These are phyloP conservation scores for Blastobotrys persicus DNA, from an alignment of 1,139 yeast genomes.

Conservation along the genomic window DNA sequence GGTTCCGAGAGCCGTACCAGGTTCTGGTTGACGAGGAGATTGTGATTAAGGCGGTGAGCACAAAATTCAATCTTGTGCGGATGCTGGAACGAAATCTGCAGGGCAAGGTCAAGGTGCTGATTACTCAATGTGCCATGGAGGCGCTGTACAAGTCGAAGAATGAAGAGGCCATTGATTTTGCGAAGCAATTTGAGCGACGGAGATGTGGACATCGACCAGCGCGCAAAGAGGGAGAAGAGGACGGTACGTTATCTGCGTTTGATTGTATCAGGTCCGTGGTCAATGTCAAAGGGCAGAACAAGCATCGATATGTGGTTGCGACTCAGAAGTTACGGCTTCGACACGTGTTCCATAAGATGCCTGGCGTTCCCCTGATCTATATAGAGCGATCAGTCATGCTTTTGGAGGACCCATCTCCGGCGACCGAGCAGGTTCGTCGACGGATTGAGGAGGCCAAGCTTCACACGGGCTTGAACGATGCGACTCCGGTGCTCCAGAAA, in stretches of 20 bases:
- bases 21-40: constrained; percentile 77
- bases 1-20: constrained; percentile 93
- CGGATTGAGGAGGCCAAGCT: constrained; percentile 64
- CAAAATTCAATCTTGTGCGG: constrained; percentile 69
- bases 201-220: constrained; percentile 51
- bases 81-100: constrained; percentile 83
- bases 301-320: constrained; percentile 87
- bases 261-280: constrained; percentile 78
- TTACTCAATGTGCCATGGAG: constrained; percentile 94
- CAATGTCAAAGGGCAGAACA: constrained; percentile 69
- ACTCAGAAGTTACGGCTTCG: constrained; percentile 74
- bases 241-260: constrained; percentile 49
- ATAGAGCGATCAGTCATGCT: constrained; percentile 91
- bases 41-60: constrained; percentile 59
- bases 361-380: constrained; percentile 87
- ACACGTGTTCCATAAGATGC: constrained; percentile 62
- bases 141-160: constrained; percentile 69
- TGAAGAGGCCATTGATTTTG: constrained; percentile 72
- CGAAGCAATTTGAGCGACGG: constrained; percentile 80
- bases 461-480: constrained; percentile 70
- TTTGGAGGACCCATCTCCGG: constrained; percentile 86
- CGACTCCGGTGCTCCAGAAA: constrained; percentile 31
- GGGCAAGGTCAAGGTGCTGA: constrained; percentile 85
- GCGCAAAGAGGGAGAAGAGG: constrained; percentile 14
- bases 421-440: constrained; percentile 56